These are phyloP conservation scores for Penicillium antarcticum DNA, from an alignment of 495 filamentous ascomycete species.

Conservation along the genomic window DNA sequence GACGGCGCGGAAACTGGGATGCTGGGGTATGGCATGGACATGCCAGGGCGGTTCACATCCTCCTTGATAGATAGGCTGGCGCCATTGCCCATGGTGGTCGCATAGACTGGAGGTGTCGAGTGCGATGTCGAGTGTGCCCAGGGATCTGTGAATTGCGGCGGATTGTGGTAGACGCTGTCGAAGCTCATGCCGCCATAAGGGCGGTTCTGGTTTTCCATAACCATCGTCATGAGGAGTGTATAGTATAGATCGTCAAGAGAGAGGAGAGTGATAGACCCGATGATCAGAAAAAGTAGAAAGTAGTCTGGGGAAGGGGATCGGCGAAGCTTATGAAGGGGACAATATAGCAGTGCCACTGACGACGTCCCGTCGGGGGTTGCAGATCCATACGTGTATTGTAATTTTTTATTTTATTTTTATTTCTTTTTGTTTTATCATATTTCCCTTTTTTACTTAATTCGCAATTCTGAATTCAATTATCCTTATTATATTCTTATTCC, in stretches of 20 bases:
- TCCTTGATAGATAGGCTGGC: constrained; percentile 53
- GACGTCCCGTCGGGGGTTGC: constrained; percentile 45
- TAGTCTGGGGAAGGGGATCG: constrained; percentile 64
- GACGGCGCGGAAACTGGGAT: constrained; percentile 71
- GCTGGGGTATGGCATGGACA: constrained; percentile 71
- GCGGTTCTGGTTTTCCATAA: constrained; percentile 84
- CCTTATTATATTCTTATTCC: neutral
- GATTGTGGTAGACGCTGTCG: constrained; percentile 70
- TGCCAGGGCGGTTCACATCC: constrained; percentile 55
- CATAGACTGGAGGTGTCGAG: constrained; percentile 51
- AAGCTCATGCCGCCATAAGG: constrained; percentile 77
- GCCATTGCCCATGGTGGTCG: constrained; percentile 58
- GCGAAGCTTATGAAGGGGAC: constrained; percentile 68
- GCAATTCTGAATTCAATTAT: neutral
- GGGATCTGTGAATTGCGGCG: constrained; percentile 90
- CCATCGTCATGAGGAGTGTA: constrained; percentile 68
- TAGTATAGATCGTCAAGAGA: constrained; percentile 19
- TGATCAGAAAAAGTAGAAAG: constrained; percentile 30
- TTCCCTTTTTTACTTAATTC: neutral
- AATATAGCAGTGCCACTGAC: constrained; percentile 45
- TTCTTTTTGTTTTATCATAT: neutral
- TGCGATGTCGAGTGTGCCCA: constrained; percentile 67
- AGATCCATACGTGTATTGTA: constrained; percentile 32
- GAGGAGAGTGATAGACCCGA: constrained; percentile 34
- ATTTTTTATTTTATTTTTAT: neutral